Evolutionary conservation across 1,284 basidiomycete species (phyloP), one percentile per base, ranked within the genome.

Genomic region (Athelia sp.): DNA sequence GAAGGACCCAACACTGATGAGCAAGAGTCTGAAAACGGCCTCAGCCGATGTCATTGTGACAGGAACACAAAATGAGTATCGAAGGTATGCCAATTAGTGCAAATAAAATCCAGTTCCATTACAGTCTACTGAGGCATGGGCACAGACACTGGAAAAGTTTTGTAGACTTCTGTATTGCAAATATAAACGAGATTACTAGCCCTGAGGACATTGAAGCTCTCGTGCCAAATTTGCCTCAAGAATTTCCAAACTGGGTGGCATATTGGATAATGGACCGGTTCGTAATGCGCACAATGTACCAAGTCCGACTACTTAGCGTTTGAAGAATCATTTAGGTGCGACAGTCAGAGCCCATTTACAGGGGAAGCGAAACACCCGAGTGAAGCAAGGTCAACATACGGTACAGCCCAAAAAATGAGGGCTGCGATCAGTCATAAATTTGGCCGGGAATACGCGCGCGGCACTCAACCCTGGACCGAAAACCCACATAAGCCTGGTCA

Each of bases 371-470:
- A 40, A 40, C n/a, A 40, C 19, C 36, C 36, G n/a, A 40, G 36
- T n/a, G 19, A 17, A n/a, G n/a, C 15, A 8, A 40, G 36, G 19
- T n/a, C 19, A 8, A 40, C 61, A 0, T 69, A 63, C 31, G 48
- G 54, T 3, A 60, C 67, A 58, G 67, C 63, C 0, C 65, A 68
- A 54, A 71, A 68, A 50, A 66, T 71, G 61, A 56, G 63, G 2
- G 66, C 67, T 9, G 53, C 62, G 1, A 58, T 61, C 46, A 68
- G 62, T 2, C 64, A 66, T 53, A 54, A 47, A 1, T 70, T 68
- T 51, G 64, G 65, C 1, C 56, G 53, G 3, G 18, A 64, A 18
- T 51, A 59, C 45, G 54, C 61, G 0, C 54, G 64, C 18, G 62
- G 67, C 3, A 56, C 48, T 8, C 26, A 54, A 13, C 53, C 58